phyloP scores from a whole-genome alignment of 805 yeast species.

The Saturnispora saitoi region DNA sequence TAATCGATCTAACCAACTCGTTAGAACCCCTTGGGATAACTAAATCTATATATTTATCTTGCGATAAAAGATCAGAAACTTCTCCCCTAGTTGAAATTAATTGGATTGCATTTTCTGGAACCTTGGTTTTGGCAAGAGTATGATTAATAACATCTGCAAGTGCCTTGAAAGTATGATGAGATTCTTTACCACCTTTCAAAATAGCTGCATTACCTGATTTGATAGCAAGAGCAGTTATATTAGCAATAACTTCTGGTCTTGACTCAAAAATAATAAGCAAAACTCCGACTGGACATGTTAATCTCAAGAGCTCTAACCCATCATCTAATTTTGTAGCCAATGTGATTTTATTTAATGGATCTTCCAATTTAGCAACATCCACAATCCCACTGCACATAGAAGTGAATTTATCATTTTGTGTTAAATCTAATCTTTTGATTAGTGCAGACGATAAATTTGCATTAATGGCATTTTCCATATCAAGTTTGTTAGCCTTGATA shows the following conservation, averaged over 20 bases:
- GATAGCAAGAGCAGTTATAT: slow-evolving; percentile 89
- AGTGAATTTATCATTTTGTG: slow-evolving; percentile 78
- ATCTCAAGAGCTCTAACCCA: slow-evolving; percentile 71
- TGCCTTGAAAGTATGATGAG: slow-evolving; percentile 71
- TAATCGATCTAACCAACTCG: slow-evolving; percentile 78
- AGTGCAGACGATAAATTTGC: slow-evolving; percentile 59
- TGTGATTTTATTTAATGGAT: slow-evolving; percentile 87
- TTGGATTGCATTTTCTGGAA: slow-evolving; percentile 79
- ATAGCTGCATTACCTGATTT: slow-evolving; percentile 97
- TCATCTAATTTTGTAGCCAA: slow-evolving; percentile 82
- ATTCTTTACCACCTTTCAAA: slow-evolving; percentile 95
- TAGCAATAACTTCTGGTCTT: slow-evolving; percentile 97
- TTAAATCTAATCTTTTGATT: slow-evolving; percentile 75
- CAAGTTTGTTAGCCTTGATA: slow-evolving; percentile 63
- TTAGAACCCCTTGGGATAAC: slow-evolving; percentile 99
- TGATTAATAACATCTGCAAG: slow-evolving; percentile 65
- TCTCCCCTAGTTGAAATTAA: slow-evolving; percentile 84
- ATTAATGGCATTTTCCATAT: slow-evolving; percentile 60
- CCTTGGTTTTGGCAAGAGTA: slow-evolving; percentile 53
- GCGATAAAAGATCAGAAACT: slow-evolving; percentile 72
- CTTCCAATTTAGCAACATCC: slow-evolving; percentile 83
- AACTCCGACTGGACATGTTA: slow-evolving; percentile 94
- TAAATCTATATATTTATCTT: slow-evolving; percentile 85
- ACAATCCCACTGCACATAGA: slow-evolving; percentile 89
- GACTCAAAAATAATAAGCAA: slow-evolving; percentile 88